Percentiles rank a stretch among this genome's conserved stretches.
phyloP scores from a whole-genome alignment of 2,329 filamentous ascomycete genomes.

The Spiromastix sp. region DNA sequence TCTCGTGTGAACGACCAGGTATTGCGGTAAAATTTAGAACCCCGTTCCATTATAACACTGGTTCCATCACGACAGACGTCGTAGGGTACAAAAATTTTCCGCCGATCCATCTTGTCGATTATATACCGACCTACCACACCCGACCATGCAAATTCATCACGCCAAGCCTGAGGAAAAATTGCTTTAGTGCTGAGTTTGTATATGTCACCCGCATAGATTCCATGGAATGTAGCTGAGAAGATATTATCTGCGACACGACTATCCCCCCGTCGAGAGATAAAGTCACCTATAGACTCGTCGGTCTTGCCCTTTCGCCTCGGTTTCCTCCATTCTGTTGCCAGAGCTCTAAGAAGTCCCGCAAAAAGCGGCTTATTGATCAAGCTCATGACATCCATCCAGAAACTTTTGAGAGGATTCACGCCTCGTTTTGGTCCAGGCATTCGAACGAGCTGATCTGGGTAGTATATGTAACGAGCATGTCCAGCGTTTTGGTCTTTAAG shows the following conservation, averaged over 20 bases:
- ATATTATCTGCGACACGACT: constrained; percentile 58
- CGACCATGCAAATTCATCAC: too few species aligned
- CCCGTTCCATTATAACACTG: constrained; percentile 10
- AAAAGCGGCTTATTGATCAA: constrained; percentile 45
- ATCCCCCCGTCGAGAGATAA: constrained; percentile 47
- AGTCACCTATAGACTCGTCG: constrained; percentile 51
- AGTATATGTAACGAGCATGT: constrained; percentile 71
- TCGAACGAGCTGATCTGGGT: constrained; percentile 67
- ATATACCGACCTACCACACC: too few species aligned
- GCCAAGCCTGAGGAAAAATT: constrained; percentile 42
- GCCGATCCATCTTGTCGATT: too few species aligned
- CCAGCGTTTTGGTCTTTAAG: constrained; percentile 41
- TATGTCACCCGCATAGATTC: constrained; percentile 86
- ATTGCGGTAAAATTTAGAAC: constrained; percentile 8
- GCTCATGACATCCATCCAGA: constrained; percentile 37
- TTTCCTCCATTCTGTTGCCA: constrained; percentile 17
- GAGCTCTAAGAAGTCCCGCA: constrained; percentile 21
- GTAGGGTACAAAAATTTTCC: too few species aligned
- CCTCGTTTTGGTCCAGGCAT: constrained; percentile 36
- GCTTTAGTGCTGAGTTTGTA: constrained; percentile 65
- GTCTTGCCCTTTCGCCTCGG: constrained; percentile 15
- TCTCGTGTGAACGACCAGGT: constrained; percentile 11
- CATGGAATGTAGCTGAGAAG: constrained; percentile 66
- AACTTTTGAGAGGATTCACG: constrained; percentile 20
- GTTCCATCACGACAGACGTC: too few species aligned